These are phyloP conservation scores for Sporisorium graminicola DNA, from an alignment of 1,284 basidiomycete genomes.

Conservation along the genomic window DNA sequence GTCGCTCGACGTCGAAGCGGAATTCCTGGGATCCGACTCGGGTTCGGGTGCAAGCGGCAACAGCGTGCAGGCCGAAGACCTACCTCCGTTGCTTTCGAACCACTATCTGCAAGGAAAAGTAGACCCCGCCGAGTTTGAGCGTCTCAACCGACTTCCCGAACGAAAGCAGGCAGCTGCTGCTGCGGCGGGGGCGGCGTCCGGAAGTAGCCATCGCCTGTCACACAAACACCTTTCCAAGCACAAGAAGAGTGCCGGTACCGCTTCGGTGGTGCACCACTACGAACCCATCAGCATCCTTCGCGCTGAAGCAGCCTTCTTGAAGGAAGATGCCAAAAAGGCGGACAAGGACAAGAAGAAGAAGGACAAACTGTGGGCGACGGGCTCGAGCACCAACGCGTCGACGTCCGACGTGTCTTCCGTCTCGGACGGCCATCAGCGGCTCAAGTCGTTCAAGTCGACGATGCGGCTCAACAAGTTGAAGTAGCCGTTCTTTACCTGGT, in stretches of 20 bases:
- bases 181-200: slow-evolving; percentile 16
- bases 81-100: slow-evolving; percentile 43
- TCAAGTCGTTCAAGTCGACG: slow-evolving; percentile 38
- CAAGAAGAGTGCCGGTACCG: slow-evolving; percentile 21
- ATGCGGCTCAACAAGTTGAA: slow-evolving; percentile 35
- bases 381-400: slow-evolving; percentile 16
- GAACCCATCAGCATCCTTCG: slow-evolving; percentile 49
- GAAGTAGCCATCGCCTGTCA: slow-evolving; percentile 11
- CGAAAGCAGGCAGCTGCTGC: too few species aligned
- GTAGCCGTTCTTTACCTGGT: too few species aligned
- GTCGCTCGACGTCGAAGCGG: slow-evolving; percentile 13
- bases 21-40: not conserved
- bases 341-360: slow-evolving; percentile 35
- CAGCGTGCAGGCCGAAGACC: slow-evolving; percentile 32
- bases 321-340: slow-evolving; percentile 27
- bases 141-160: slow-evolving; percentile 40
- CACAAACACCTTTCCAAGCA: slow-evolving; percentile 33
- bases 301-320: slow-evolving; percentile 43
- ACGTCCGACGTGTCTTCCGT: slow-evolving; percentile 28
- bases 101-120: slow-evolving; percentile 44
- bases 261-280: slow-evolving; percentile 11
- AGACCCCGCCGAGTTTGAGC: slow-evolving; percentile 25
- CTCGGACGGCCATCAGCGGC: slow-evolving; percentile 21
- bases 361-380: slow-evolving; percentile 11
- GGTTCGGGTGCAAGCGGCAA: not conserved